These are phyloP conservation scores for Gentiana macrophylla DNA, from an alignment of 257 asterid genomes.

Conservation along the genomic window DNA sequence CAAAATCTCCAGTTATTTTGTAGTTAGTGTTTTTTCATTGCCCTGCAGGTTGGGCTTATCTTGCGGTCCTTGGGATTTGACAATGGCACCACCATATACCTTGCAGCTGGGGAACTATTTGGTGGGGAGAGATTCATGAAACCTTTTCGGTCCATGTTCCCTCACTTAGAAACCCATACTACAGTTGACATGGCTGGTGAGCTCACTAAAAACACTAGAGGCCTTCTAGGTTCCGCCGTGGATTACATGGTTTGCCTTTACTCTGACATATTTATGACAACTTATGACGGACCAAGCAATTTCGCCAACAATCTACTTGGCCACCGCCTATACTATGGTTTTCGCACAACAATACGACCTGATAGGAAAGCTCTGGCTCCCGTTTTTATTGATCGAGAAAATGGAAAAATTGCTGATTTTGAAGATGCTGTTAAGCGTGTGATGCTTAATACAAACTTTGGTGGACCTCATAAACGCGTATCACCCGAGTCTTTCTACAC, in stretches of 20 bases:
- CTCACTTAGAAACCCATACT: constrained; percentile 79
- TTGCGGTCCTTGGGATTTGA: constrained; percentile 74
- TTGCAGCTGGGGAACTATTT: constrained; percentile 92
- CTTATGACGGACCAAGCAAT: constrained; percentile 98
- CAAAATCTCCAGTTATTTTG: background rate
- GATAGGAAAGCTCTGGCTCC: constrained; percentile 90
- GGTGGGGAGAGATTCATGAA: constrained; percentile 92
- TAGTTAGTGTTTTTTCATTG: background rate
- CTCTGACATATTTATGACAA: constrained; percentile 92
- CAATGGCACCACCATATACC: constrained; percentile 81
- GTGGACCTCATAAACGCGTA: constrained; percentile 81
- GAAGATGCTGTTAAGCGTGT: constrained; percentile 67
- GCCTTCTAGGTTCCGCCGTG: constrained; percentile 87
- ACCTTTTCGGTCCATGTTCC: constrained; percentile 73
- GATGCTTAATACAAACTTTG: constrained; percentile 72
- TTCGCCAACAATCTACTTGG: constrained; percentile 95
- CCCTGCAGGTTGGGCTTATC: constrained; percentile 83
- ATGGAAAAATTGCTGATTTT: constrained; percentile 54
- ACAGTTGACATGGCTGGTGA: constrained; percentile 48
- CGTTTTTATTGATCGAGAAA: constrained; percentile 60
- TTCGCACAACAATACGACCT: constrained; percentile 80
- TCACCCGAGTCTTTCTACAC: constrained; percentile 86
- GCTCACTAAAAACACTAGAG: constrained; percentile 35
- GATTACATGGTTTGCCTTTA: constrained; percentile 98
- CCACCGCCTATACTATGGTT: constrained; percentile 92